Conservation (phyloP, 306 rosid genomes). For the Ochetophila trinervis region DNA sequence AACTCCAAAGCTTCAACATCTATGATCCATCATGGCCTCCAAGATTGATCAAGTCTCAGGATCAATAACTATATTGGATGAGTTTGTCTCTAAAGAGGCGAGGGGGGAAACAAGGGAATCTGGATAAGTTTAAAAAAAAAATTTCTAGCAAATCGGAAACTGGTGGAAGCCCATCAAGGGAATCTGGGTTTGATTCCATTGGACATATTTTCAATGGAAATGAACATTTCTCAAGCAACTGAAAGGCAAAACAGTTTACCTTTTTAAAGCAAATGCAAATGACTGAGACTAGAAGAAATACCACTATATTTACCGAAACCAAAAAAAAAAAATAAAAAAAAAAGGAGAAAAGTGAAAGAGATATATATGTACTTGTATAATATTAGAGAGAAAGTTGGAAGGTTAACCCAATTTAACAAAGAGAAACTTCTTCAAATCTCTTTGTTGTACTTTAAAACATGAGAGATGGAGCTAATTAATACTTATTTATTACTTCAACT, state of each 20-base stretch:
- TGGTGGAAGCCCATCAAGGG: conserved; percentile 36
- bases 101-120: no score
- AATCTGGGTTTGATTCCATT: conserved; percentile 51
- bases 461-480: neutral
- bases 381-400: neutral
- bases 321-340: conserved; percentile 8
- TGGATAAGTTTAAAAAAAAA: no score
- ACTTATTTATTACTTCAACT: neutral
- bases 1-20: no score
- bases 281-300: conserved; percentile 1
- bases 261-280: conserved; percentile 5
- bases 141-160: conserved; percentile 22
- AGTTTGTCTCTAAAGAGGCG: no score
- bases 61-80: no score
- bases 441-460: conserved; percentile 3
- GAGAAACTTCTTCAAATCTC: neutral
- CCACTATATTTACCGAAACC: conserved; percentile 5
- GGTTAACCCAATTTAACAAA: neutral
- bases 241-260: conserved; percentile 1
- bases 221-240: conserved; percentile 52
- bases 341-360: no score
- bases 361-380: neutral
- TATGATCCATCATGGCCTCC: no score
- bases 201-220: conserved; percentile 42
- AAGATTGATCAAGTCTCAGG: no score